Evolutionary conservation across 2,329 filamentous ascomycete species (phyloP).

Genomic region (Lasiodiplodia hormozganensis): DNA sequence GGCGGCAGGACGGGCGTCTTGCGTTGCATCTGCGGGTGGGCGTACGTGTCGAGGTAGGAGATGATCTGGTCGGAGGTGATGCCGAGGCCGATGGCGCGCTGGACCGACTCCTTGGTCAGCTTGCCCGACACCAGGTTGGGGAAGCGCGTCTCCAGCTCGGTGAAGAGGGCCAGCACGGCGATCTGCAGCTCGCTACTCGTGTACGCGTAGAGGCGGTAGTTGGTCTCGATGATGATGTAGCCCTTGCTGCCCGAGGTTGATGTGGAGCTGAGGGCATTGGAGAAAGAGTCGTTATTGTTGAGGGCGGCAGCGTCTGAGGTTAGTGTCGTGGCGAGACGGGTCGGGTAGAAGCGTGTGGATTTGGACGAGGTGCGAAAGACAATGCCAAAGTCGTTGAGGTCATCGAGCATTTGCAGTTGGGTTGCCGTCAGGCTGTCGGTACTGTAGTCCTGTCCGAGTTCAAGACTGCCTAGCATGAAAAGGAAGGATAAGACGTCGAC

Average conservation of each 20-base stretch:
- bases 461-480: conserved; percentile 91
- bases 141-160: conserved; percentile 86
- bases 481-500: conserved; percentile 96
- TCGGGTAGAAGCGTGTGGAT: conserved; percentile 76
- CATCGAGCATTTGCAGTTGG: conserved; percentile 86
- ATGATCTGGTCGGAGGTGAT: conserved; percentile 97
- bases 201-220: conserved; percentile 97
- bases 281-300: conserved; percentile 72
- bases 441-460: conserved; percentile 90
- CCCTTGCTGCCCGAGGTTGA: conserved; percentile 68
- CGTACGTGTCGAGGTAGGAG: conserved; percentile 87
- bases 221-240: conserved; percentile 96
- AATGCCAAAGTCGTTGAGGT: conserved; percentile 90
- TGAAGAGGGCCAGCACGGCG: conserved; percentile 89
- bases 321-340: conserved; percentile 89
- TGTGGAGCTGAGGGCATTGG: conserved; percentile 64
- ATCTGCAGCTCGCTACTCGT: conserved; percentile 94
- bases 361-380: conserved; percentile 68
- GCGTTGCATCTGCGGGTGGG: conserved; percentile 90
- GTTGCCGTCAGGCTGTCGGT: conserved; percentile 81
- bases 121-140: conserved; percentile 93
- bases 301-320: conserved; percentile 78
- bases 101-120: conserved; percentile 86
- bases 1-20: conserved; percentile 81
- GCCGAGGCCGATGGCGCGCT: conserved; percentile 83